Percentiles rank a stretch among this genome's conserved stretches.
Evolutionary conservation across 441 rosid genomes (phyloP).

Genomic region (Populus trichocarpa): DNA sequence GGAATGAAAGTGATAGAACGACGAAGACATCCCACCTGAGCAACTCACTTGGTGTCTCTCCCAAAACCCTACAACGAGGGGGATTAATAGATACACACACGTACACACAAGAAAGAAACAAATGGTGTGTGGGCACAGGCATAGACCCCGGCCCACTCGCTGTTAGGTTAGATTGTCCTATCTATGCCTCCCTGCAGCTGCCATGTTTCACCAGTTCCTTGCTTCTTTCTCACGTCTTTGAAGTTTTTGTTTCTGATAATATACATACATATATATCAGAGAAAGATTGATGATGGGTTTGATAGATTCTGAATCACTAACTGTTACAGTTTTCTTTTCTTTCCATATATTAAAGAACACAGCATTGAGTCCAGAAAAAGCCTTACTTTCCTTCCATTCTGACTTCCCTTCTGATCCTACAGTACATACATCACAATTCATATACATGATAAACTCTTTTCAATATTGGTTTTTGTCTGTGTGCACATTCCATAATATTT

Average conservation of each 20-base stretch:
- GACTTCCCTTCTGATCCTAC: conserved; percentile 20
- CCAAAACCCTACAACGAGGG: background rate
- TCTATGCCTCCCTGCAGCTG: conserved; percentile 7
- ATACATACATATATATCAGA: conserved; percentile 2
- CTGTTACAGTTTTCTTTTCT: conserved; percentile 17
- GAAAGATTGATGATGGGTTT: conserved; percentile 36
- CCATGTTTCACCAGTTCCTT: conserved; percentile 37
- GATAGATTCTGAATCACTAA: conserved; percentile 44
- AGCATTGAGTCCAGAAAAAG: conserved; percentile 15
- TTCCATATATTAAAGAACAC: conserved; percentile 10
- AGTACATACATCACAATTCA: conserved; percentile 17
- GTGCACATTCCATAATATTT: background rate
- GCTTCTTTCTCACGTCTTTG: conserved; percentile 69
- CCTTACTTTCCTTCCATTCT: conserved; percentile 16
- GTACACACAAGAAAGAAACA: background rate
- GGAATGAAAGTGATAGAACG: background rate
- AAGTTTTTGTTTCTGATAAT: conserved; percentile 8
- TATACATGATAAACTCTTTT: background rate
- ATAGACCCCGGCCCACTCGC: conserved; percentile 12
- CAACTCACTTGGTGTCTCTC: background rate
- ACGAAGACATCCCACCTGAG: background rate
- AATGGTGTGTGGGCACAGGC: background rate
- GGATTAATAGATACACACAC: background rate
- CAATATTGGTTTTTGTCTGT: background rate
- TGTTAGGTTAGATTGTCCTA: conserved; percentile 22